Conservation (phyloP, 768 basidiomycete species). For the Mycena indigotica region DNA sequence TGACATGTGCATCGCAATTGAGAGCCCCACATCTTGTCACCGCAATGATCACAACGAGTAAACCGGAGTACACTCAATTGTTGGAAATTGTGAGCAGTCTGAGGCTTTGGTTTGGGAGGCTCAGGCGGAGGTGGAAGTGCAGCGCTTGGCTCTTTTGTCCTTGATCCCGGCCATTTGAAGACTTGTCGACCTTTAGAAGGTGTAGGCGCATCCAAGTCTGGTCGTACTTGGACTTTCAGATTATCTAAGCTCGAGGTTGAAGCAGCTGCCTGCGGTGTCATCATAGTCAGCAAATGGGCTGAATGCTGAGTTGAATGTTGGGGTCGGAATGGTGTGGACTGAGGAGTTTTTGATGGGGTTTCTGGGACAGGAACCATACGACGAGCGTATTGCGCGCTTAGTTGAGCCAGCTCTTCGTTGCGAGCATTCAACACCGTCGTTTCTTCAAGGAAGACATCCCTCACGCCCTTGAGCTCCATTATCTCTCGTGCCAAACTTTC, state of each 20-base stretch:
- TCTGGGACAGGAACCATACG: slow-evolving; percentile 65
- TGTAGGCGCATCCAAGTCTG: slow-evolving; percentile 50
- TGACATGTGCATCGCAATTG: slow-evolving; percentile 86
- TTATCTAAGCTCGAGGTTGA: slow-evolving; percentile 56
- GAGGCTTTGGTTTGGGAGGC: slow-evolving; percentile 41
- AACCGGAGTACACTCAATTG: slow-evolving; percentile 87
- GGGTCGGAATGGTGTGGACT: slow-evolving; percentile 26
- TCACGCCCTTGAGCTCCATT: slow-evolving; percentile 79
- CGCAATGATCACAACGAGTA: slow-evolving; percentile 92
- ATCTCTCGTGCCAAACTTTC: slow-evolving; percentile 82
- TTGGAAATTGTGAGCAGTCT: slow-evolving; percentile 82
- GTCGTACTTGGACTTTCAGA: slow-evolving; percentile 42
- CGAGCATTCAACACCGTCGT: slow-evolving; percentile 86
- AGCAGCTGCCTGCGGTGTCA: slow-evolving; percentile 47
- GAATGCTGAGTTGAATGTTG: slow-evolving; percentile 31
- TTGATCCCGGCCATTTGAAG: slow-evolving; percentile 69
- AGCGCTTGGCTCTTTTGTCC: slow-evolving; percentile 46
- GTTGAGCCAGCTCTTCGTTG: slow-evolving; percentile 90
- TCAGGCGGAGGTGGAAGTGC: slow-evolving; percentile 31
- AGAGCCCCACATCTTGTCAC: slow-evolving; percentile 99
- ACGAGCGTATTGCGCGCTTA: slow-evolving; percentile 80
- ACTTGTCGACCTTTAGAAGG: slow-evolving; percentile 58
- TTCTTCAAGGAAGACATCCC: slow-evolving; percentile 89
- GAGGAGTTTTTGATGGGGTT: slow-evolving; percentile 31
- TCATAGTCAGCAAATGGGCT: slow-evolving; percentile 36